These are phyloP conservation scores for Pyrenophora graminea DNA, from an alignment of 2,329 filamentous ascomycete genomes.

Conservation along the genomic window DNA sequence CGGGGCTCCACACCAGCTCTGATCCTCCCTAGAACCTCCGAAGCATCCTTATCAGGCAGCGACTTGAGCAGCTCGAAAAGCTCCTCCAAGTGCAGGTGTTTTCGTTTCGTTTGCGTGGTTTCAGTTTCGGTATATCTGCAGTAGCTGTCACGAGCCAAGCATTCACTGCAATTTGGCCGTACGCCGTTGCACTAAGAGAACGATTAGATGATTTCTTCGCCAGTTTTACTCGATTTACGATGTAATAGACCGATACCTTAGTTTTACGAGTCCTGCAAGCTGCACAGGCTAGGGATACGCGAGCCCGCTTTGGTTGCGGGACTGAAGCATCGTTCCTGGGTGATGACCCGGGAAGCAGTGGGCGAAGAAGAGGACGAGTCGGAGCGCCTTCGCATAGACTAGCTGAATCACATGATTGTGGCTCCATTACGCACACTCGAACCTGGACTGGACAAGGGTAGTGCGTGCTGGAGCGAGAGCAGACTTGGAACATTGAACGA, in stretches of 20 bases:
- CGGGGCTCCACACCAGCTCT: slow-evolving; percentile 20
- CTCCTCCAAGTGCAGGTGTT: slow-evolving; percentile 19
- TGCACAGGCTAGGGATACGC: slow-evolving; percentile 21
- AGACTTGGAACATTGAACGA: background rate
- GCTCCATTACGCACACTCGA: slow-evolving; percentile 3
- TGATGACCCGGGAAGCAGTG: slow-evolving; percentile 18
- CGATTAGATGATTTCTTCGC: slow-evolving; percentile 2
- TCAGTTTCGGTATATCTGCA: slow-evolving; percentile 25
- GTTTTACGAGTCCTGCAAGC: slow-evolving; percentile 26
- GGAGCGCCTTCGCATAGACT: slow-evolving; percentile 6
- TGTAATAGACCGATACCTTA: slow-evolving; percentile 14
- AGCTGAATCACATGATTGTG: slow-evolving; percentile 1
- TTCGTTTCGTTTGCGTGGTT: slow-evolving; percentile 17
- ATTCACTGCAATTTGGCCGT: slow-evolving; percentile 23
- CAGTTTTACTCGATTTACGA: background rate
- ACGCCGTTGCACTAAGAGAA: slow-evolving; percentile 20
- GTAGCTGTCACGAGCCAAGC: slow-evolving; percentile 12
- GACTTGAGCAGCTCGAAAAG: slow-evolving; percentile 20
- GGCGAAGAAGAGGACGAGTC: slow-evolving; percentile 11
- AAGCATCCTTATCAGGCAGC: slow-evolving; percentile 16
- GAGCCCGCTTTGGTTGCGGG: slow-evolving; percentile 16
- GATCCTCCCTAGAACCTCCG: slow-evolving; percentile 15
- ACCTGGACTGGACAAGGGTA: background rate
- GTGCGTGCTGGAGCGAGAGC: background rate
- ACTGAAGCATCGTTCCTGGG: slow-evolving; percentile 8